These are phyloP conservation scores for Fusarium bulbicola DNA, from an alignment of 2,329 filamentous ascomycete species.

Conservation along the genomic window DNA sequence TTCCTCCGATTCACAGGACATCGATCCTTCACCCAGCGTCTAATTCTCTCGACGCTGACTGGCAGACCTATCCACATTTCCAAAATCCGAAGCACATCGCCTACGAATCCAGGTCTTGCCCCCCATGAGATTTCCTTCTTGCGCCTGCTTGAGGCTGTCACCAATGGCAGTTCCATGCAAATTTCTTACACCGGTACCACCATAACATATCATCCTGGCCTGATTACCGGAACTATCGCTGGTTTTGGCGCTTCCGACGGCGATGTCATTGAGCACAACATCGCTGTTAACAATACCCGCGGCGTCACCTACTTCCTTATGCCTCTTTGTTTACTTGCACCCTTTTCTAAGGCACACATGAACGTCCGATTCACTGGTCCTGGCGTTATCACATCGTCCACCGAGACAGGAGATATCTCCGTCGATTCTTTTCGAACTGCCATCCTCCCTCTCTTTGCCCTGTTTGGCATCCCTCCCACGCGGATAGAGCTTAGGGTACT, in stretches of 20 bases:
- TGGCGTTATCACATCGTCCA: constrained; percentile 90
- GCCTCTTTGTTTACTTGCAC: constrained; percentile 87
- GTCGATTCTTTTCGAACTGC: constrained; percentile 95
- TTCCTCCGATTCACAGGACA: constrained; percentile 84
- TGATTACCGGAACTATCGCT: constrained; percentile 86
- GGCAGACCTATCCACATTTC: constrained; percentile 91
- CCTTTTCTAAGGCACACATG: constrained; percentile 90
- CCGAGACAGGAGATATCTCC: constrained; percentile 84
- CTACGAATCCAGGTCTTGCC: constrained; percentile 86
- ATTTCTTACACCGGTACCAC: constrained; percentile 97
- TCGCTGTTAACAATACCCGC: constrained; percentile 79
- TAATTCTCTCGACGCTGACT: constrained; percentile 90
- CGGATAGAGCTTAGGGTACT: constrained; percentile 88
- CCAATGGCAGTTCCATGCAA: constrained; percentile 93
- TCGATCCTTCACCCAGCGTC: constrained; percentile 81
- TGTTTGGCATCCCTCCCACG: constrained; percentile 83
- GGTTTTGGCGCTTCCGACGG: constrained; percentile 75
- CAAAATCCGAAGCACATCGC: constrained; percentile 87
- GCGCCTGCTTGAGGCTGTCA: constrained; percentile 91
- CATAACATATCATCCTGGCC: constrained; percentile 87
- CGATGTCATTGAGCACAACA: constrained; percentile 82
- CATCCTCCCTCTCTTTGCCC: constrained; percentile 86
- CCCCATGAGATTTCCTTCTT: constrained; percentile 96
- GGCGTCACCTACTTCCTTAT: constrained; percentile 93
- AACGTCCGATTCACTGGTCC: constrained; percentile 91